These are phyloP conservation scores for Rhodotorula sp. DNA, from an alignment of 1,284 basidiomycete genomes.

Conservation along the genomic window DNA sequence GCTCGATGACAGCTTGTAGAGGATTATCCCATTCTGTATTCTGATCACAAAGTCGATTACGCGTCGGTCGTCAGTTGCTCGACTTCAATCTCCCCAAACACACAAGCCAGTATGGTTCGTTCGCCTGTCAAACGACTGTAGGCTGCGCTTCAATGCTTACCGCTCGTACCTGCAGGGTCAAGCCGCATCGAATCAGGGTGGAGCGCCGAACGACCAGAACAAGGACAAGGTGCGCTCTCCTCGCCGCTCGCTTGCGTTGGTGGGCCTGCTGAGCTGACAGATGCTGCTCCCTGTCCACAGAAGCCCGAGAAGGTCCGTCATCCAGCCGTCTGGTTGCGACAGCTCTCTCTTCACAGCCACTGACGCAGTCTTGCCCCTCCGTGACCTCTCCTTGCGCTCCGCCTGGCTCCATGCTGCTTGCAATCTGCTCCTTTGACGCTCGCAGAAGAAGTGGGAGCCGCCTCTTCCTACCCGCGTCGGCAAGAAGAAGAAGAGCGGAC, in stretches of 20 bases:
- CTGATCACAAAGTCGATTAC: too few species aligned
- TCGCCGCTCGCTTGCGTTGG: too few species aligned
- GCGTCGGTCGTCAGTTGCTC: too few species aligned
- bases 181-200: constrained; percentile 19
- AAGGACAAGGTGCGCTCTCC: constrained; percentile 40
- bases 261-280: neutral
- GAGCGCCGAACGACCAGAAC: constrained; percentile 27
- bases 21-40: too few species aligned
- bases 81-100: too few species aligned
- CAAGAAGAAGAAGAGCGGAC: constrained; percentile 85
- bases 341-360: neutral
- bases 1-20: neutral
- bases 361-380: constrained; percentile 25
- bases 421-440: neutral
- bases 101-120: too few species aligned
- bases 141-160: neutral
- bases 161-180: constrained; percentile 10
- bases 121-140: too few species aligned
- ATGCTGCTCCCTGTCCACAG: neutral
- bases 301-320: constrained; percentile 38
- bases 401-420: neutral
- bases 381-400: neutral
- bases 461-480: constrained; percentile 96
- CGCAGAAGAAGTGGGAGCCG: constrained; percentile 89
- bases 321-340: neutral